These are phyloP conservation scores for Amanita jacksonii DNA, from an alignment of 768 basidiomycete genomes.

Conservation along the genomic window DNA sequence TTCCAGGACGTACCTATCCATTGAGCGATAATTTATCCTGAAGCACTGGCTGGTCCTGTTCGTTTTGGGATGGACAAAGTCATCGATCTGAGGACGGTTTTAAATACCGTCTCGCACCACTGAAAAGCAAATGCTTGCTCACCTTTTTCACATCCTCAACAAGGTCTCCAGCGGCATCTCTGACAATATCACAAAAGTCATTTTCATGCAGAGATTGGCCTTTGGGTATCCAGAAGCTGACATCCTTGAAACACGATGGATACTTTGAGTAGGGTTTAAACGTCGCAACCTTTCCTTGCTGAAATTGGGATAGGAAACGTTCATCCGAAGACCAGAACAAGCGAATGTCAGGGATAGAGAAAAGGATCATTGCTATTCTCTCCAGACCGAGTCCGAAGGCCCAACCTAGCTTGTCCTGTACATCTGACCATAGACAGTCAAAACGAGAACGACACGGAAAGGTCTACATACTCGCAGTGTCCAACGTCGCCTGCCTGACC, in stretches of 20 bases:
- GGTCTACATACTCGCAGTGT: slow-evolving; percentile 64
- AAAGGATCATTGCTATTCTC: slow-evolving; percentile 96
- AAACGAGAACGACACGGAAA: slow-evolving; percentile 14
- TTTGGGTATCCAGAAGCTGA: slow-evolving; percentile 85
- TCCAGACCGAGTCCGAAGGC: slow-evolving; percentile 97
- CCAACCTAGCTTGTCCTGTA: slow-evolving; percentile 86
- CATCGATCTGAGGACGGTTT: slow-evolving; percentile 59
- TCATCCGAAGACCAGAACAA: slow-evolving; percentile 92
- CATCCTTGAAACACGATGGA: slow-evolving; percentile 88
- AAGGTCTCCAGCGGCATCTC: slow-evolving; percentile 87
- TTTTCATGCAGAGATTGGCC: slow-evolving; percentile 72
- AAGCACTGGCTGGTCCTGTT: slow-evolving; percentile 74
- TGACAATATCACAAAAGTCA: slow-evolving; percentile 91
- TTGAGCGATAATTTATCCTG: slow-evolving; percentile 89
- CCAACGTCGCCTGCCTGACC: slow-evolving; percentile 79
- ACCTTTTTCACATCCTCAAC: slow-evolving; percentile 88
- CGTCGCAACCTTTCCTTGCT: slow-evolving; percentile 58
- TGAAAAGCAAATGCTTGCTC: slow-evolving; percentile 14
- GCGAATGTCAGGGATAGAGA: slow-evolving; percentile 94
- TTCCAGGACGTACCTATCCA: slow-evolving; percentile 67
- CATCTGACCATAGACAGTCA: slow-evolving; percentile 32
- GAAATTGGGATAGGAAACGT: slow-evolving; percentile 85
- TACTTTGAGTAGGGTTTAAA: slow-evolving; percentile 93
- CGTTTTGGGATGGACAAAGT: slow-evolving; percentile 86
- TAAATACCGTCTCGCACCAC: slow-evolving; percentile 9